Evolutionary conservation across 192 early-diverging fungal species (phyloP), one percentile per base, ranked within the genome.

Genomic region (Mortierella alpina): DNA sequence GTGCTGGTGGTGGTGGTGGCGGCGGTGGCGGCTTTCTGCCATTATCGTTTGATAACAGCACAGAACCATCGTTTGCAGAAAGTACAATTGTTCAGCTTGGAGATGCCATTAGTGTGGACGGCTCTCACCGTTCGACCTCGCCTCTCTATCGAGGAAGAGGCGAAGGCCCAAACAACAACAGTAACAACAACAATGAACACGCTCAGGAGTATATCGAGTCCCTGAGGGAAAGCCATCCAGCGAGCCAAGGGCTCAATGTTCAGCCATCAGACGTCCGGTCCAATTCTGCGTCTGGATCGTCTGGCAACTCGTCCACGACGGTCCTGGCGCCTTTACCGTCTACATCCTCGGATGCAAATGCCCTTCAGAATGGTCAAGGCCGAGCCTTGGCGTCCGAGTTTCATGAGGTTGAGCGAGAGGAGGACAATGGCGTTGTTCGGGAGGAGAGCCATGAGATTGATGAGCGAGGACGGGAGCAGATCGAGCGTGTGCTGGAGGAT

Each of bases 171-270:
- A 41, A 15, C 17, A 44, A 8, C 22, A 48, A 8, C 46, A 63
- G 18, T 20, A 48, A 8, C 46, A 63, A 20, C 9, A 4, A 42
- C 10, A 31, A 31, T 31, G 31, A 31, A 31, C 31, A 31, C 31
- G 31, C 31, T 31, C 31, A 40, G 50, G 41, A 66, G 20, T 50
- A 46, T 17, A 63, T 66, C 11, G 68, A 78, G 45, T 76, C 74
- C 0, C 23, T 66, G 52, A 22, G 51, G 20, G 49, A 60, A 7
- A 66, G 62, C 41, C 56, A 66, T 53, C 63, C 53, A 12, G 63
- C 67, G 0, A 78, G 68, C 47, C 67, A 78, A 22, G 63, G 66
- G 0, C n/a, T 71, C 23, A 70, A 61, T 18, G 61, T 78, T 18
- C 45, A 8, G 17, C 44, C 63, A 5, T 17, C 54, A 1, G 56